These are phyloP conservation scores for Sugiyamaella paludigena DNA, from an alignment of 1,139 yeast genomes.

Conservation along the genomic window DNA sequence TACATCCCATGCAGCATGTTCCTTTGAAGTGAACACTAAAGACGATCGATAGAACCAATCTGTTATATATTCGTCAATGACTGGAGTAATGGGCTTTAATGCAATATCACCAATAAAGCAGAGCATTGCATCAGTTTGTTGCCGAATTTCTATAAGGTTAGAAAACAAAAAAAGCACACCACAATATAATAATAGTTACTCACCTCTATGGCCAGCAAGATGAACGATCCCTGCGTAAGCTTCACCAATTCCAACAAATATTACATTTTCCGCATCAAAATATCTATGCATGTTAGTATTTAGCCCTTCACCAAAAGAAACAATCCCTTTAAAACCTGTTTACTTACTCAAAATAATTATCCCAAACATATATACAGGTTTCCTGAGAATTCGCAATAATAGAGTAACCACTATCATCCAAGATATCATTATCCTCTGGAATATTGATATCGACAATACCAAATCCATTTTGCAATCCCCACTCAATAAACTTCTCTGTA, in stretches of 20 bases:
- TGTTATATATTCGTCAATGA: constrained; percentile 81
- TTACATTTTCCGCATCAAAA: constrained; percentile 66
- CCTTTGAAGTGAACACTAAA: constrained; percentile 69
- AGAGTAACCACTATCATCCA: constrained; percentile 22
- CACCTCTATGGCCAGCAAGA: constrained; percentile 70
- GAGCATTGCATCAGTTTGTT: constrained; percentile 70
- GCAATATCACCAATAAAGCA: constrained; percentile 65
- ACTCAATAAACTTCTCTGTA: constrained; percentile 52
- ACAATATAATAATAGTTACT: not conserved
- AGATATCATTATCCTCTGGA: constrained; percentile 45
- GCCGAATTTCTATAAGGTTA: constrained; percentile 43
- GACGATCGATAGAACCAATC: constrained; percentile 93
- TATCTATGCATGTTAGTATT: constrained; percentile 37
- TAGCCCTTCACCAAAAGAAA: not conserved
- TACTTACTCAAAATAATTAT: constrained; percentile 62
- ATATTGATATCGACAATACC: constrained; percentile 85
- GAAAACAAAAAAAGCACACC: too few species aligned
- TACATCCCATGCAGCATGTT: constrained; percentile 74
- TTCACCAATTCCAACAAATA: constrained; percentile 87
- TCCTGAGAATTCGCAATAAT: constrained; percentile 54
- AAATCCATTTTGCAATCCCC: constrained; percentile 57
- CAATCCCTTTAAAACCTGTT: not conserved
- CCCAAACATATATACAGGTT: constrained; percentile 79
- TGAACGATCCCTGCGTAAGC: constrained; percentile 86
- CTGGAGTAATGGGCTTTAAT: constrained; percentile 74